Evolutionary conservation across 371 early-diverging fungal genomes (phyloP), one percentile per base, ranked within the genome.

Genomic region (Mucor sp.): DNA sequence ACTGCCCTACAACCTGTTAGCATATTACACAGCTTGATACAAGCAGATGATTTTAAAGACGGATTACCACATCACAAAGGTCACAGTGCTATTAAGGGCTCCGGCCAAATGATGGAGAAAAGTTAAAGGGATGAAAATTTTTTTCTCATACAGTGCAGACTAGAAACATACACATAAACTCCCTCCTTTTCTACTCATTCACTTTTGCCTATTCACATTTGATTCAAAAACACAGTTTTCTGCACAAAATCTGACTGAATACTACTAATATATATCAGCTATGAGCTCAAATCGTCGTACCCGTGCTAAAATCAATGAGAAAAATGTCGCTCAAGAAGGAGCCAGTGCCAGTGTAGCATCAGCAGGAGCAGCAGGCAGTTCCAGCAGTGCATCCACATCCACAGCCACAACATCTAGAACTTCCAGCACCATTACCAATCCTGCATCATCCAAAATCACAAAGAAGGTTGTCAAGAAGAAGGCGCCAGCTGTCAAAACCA

Each of bases 271-370:
- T 19, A 47, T 47, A 19, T 9, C 9, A 11, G 39, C 19, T 23
- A 79, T 79, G 80, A 74, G 74, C 59, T 72, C 72, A 35, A 74
- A 74, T 66, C 74, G 76, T 66, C 68, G 74, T 23, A 71, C 74
- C 60, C 76, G 74, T 50, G 61, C 44, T 37, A 57, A 65, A 43
- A 47, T 21, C 21, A 32, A 47, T 35, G 70, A 69, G 23, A 30
- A 56, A 47, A 19, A 47, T 47, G 47, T 21, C n/a, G 21, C 21
- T 47, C 47, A 47, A 47, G 19, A 19, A 8, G n/a, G 6, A 11
- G 9, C 19, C 6, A 47, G 47, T 11, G 19, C 60, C 17, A 60
- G 69, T 50, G 35, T 64, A 47, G 57, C 58, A 44, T 33, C 70
- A 48, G 61, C 63, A 30, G 56, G 35, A 32, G 62, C 37, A 47